Base-by-base conservation (phyloP, 2,329 filamentous ascomycete species). In the Dactylellina drechsleri region DNA sequence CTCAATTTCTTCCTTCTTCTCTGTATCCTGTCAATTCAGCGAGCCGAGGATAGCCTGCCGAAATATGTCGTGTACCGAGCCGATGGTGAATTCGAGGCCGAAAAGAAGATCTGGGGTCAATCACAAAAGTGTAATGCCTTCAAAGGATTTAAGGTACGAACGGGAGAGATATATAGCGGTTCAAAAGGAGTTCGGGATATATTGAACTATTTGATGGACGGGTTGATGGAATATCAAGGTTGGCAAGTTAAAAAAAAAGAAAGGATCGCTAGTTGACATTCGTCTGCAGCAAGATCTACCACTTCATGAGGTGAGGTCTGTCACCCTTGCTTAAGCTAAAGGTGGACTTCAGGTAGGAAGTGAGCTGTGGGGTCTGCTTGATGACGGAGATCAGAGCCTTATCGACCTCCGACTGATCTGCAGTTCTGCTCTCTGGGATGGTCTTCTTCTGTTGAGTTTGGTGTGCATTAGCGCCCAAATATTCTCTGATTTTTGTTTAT, bases 221-320 rank as follows among this genome's bases (percentile, higher is more conserved):
- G 45, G 60, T 66, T 61, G 59, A 52, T 61, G 45, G 47, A 52
- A 57, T 40, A 60, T 43, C 60, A 67, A 56, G 54, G 59, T 75
- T 75, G 60, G 59, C 43, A 59, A 40, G 54, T 36, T 36, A 36
- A 36, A 36, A 67, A 75, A 58, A 64, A 67, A 47, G 13, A 64
- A 67, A 58, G 45, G 54, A 68, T 75, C 64, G 64, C 71, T 75
- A 65, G 61, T 75, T 64, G 66, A 53, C 60, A 66, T 74, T 74
- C 58, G 57, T 75, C 58, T 68, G 41, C 50, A 58, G 67, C 45
- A 43, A 76, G 66, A 81, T 89, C 86, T 97, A 99, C 90, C 94
- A 99, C 87, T 92, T 92, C 95, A 99, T 98, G 90, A 96, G 92
- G 87, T 99, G 95, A 86, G 95, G 95, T 91, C 94, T 93, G 89